phyloP scores from a whole-genome alignment of 1,284 basidiomycete genomes.

The Trametes polyzona region DNA sequence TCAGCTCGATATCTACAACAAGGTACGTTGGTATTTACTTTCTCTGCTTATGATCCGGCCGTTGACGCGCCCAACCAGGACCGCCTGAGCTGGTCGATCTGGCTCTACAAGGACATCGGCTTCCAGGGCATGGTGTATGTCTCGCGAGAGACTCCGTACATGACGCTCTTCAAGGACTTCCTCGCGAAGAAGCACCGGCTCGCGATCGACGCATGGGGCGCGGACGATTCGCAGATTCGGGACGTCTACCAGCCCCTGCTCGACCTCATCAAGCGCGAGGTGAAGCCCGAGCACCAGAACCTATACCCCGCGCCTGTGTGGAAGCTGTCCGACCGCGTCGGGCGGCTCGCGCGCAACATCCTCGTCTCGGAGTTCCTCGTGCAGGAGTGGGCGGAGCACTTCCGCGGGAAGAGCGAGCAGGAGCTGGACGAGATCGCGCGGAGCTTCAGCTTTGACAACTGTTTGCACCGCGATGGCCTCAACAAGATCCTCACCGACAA shows the following conservation, averaged over 20 bases:
- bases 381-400: slow-evolving; percentile 67
- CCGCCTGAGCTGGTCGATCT: slow-evolving; percentile 56
- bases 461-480: slow-evolving; percentile 50
- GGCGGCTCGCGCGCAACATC: slow-evolving; percentile 61
- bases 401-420: slow-evolving; percentile 54
- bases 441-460: slow-evolving; percentile 65
- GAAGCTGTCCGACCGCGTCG: slow-evolving; percentile 49
- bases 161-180: slow-evolving; percentile 49
- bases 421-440: slow-evolving; percentile 64
- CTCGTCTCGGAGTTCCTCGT: slow-evolving; percentile 68
- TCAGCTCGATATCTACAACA: slow-evolving; percentile 73
- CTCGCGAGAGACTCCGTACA: slow-evolving; percentile 51
- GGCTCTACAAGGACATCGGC: slow-evolving; percentile 64
- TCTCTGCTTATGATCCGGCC: neutral
- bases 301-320: slow-evolving; percentile 59
- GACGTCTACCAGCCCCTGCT: slow-evolving; percentile 60
- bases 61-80: slow-evolving; percentile 29
- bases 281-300: slow-evolving; percentile 42
- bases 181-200: slow-evolving; percentile 63
- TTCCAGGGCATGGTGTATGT: slow-evolving; percentile 59
- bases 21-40: slow-evolving; percentile 39
- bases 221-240: slow-evolving; percentile 51
- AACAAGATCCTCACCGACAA: slow-evolving; percentile 51
- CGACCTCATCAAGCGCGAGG: slow-evolving; percentile 53
- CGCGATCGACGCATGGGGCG: slow-evolving; percentile 70